Conservation (phyloP, 495 filamentous ascomycete species). For the Xylaria flabelliformis region DNA sequence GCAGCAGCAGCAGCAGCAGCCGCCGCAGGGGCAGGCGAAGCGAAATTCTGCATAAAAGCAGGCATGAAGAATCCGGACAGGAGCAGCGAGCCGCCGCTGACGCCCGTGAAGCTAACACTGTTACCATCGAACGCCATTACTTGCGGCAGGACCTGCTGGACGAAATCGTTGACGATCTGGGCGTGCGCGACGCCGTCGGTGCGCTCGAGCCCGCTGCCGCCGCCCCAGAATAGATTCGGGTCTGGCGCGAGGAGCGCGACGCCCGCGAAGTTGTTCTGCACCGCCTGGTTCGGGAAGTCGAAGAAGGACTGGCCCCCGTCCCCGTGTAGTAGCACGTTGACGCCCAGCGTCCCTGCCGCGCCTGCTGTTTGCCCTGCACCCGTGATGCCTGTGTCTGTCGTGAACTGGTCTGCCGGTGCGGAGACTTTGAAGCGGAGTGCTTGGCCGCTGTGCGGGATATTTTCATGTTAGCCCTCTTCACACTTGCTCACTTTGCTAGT, state of each 20-base stretch:
- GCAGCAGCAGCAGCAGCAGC: not conserved
- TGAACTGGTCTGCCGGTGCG: slow-evolving; percentile 55
- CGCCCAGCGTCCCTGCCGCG: slow-evolving; percentile 44
- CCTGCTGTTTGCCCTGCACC: slow-evolving; percentile 42
- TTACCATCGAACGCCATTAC: slow-evolving; percentile 51
- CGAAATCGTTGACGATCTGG: slow-evolving; percentile 51
- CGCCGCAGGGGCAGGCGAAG: slow-evolving; percentile 2
- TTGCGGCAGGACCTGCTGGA: slow-evolving; percentile 48
- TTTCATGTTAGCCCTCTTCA: not conserved
- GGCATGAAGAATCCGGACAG: slow-evolving; percentile 59
- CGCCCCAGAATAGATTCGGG: slow-evolving; percentile 59
- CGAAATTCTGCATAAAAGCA: slow-evolving; percentile 51
- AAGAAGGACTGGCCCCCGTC: slow-evolving; percentile 64
- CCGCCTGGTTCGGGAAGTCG: slow-evolving; percentile 61
- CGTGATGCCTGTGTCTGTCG: slow-evolving; percentile 44
- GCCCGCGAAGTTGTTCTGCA: slow-evolving; percentile 52
- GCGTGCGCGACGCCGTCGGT: slow-evolving; percentile 59
- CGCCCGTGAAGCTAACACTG: slow-evolving; percentile 57
- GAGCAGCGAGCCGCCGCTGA: slow-evolving; percentile 52
- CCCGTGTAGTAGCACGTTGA: slow-evolving; percentile 59
- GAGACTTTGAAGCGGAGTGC: slow-evolving; percentile 55
- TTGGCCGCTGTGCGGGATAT: slow-evolving; percentile 41
- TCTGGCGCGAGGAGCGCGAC: slow-evolving; percentile 57
- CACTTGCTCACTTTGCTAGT: not conserved
- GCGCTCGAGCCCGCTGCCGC: slow-evolving; percentile 51